phyloP scores from a whole-genome alignment of 768 basidiomycete genomes.

The Boletus vinaceobasis region DNA sequence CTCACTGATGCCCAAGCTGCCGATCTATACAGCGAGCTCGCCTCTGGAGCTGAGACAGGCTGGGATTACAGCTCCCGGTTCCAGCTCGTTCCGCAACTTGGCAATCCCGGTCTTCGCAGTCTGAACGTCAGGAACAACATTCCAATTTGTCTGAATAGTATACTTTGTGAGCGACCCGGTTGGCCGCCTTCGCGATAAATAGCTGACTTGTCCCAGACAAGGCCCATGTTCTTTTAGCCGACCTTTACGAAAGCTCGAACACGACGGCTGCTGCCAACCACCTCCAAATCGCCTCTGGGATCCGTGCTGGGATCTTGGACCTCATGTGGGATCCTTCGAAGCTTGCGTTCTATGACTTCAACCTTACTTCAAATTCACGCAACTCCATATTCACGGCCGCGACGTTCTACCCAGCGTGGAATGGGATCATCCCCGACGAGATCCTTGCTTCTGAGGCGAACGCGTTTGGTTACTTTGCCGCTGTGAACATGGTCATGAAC shows the following conservation, averaged over 20 bases:
- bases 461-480: constrained; percentile 70
- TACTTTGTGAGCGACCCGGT: constrained; percentile 59
- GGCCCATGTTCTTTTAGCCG: constrained; percentile 56
- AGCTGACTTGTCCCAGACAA: constrained; percentile 45
- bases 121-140: constrained; percentile 69
- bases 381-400: constrained; percentile 69
- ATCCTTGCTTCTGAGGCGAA: constrained; percentile 52
- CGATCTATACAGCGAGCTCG: constrained; percentile 81
- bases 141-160: constrained; percentile 79
- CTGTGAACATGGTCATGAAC: constrained; percentile 74
- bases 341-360: constrained; percentile 92
- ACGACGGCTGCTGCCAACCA: constrained; percentile 46
- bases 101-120: constrained; percentile 57
- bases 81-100: constrained; percentile 31
- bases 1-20: constrained; percentile 59
- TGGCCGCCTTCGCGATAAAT: background rate
- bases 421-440: constrained; percentile 75
- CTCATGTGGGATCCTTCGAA: constrained; percentile 80
- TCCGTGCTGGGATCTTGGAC: constrained; percentile 76
- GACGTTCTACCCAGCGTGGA: constrained; percentile 85
- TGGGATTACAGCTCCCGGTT: constrained; percentile 45
- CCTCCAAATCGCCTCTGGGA: constrained; percentile 47
- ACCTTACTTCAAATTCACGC: constrained; percentile 62
- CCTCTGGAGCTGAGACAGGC: constrained; percentile 83
- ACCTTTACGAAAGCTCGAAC: constrained; percentile 54